Evolutionary conservation across 1,284 basidiomycete species (phyloP), one percentile per base, ranked within the genome.

Genomic region (Agroathelia rolfsii): DNA sequence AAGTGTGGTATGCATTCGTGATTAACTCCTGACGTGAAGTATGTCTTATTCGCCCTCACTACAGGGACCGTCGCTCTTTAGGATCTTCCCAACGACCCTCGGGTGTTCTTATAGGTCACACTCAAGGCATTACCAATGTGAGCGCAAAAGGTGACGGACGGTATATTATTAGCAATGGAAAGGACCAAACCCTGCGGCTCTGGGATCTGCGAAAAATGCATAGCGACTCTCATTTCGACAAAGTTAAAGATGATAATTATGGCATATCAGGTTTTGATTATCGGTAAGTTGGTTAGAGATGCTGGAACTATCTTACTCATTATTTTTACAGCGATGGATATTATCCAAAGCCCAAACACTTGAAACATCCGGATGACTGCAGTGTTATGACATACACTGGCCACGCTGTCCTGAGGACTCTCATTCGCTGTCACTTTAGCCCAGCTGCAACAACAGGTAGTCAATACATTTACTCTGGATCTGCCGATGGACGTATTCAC

Each of bases 181-280:
- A 98, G 56, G 95, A 98, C 52, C 94, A 97, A 52, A 77, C 85
- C 1, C 64, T 89, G 34, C 78, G 90, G 16, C 59, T 98, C 18
- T 98, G 94, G 86, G 94, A 98, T 58, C 61, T 98, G 31, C 79
- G 94, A 24, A 90, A 82, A 60, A 95, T 98, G 93, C 69, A 78
- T 24, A 74, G 65, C 35, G 80, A 72, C 45, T 52, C 62, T 7
- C 80, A 90, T 20, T 84, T 80, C 43, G 76, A 85, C 32, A 47
- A 49, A 8, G 67, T 77, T 34, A 56, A 59, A 20, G 47, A 61
- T 30, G 58, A 55, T 8, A 45, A 58, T 37, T 90, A 81, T 51
- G 81, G 83, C 4, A 63, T 76, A 40, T 50, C 50, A 1, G 57
- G 67, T 35, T 96, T 74, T 49, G 93, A 97, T 53, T 96, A 94